These are phyloP conservation scores for Aureobasidium uvarum DNA, from an alignment of 2,329 filamentous ascomycete genomes.

Conservation along the genomic window DNA sequence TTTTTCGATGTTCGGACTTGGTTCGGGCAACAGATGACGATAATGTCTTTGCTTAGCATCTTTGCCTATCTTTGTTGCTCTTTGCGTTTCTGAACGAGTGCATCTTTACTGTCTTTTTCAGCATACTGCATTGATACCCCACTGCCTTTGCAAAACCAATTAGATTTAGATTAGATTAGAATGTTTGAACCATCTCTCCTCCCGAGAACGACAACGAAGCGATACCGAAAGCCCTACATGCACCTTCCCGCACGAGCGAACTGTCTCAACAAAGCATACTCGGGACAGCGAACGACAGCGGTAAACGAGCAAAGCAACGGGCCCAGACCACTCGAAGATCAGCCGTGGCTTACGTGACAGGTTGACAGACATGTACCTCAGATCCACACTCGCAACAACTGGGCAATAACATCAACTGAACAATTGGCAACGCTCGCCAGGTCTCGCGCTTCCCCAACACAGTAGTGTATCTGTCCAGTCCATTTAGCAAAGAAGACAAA, in stretches of 20 bases:
- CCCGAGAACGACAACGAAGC: neutral
- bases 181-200: neutral
- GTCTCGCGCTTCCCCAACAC: too few species aligned
- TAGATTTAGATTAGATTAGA: conserved; percentile 1
- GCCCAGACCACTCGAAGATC: neutral
- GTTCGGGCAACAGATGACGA: neutral
- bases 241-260: neutral
- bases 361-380: neutral
- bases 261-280: neutral
- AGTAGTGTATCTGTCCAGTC: too few species aligned
- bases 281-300: neutral
- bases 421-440: too few species aligned
- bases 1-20: neutral
- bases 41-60: neutral
- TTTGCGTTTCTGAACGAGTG: neutral
- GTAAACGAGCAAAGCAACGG: neutral
- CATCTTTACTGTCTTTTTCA: neutral
- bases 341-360: neutral
- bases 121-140: neutral
- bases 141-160: neutral
- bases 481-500: too few species aligned
- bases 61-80: neutral
- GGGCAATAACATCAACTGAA: too few species aligned
- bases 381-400: too few species aligned
- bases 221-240: neutral